Base-by-base conservation (phyloP, 2,329 filamentous ascomycete species). In the Rutstroemia sp. region DNA sequence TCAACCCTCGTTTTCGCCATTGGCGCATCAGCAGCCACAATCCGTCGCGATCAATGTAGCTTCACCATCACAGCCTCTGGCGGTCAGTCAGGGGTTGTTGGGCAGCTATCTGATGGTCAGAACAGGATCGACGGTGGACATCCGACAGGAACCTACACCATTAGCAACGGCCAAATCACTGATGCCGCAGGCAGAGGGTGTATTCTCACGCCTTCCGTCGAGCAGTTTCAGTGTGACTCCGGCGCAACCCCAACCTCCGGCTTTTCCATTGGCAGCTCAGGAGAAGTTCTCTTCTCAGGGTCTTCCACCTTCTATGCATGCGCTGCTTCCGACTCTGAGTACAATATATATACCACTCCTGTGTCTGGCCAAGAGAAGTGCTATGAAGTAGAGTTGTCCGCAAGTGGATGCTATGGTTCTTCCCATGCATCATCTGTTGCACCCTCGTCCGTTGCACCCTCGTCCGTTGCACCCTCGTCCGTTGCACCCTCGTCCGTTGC, bases 31-130 rank as follows among this genome's bases (percentile, higher is more conserved):
- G 51, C 51, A 25, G 51, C 42, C 37, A 38, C 27, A 7, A 23
- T 54, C 7, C 44, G n/a, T 3, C n/a, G 21, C 4, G 42, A 48
- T 17, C 23, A 16, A 12, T 80, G 80, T 64, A 76, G 75, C 60
- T 83, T 85, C 69, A 71, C 75, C 57, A 65, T 85, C 38, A 74
- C 71, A 4, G 76, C 78, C 38, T 72, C 72, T 39, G 78, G 78
- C 17, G 73, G 71, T 56, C 69, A 72, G 17, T 73, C 74, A 30
- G 81, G 82, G n/a, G 67, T 72, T 4, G 71, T 87, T 44, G 83
- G 81, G 10, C 79, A 87, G 66, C 73, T 87, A 39, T 64, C 59
- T 52, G 81, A 85, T 67, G 84, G 85, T 8, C 84, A 87, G 71
- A 78, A 77, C 64, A 76, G 82, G 49, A 75, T 84, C 46, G 78